Base-by-base conservation (phyloP, 176 grass and related monocot genomes). In the Chrysopogon serrulatus region DNA sequence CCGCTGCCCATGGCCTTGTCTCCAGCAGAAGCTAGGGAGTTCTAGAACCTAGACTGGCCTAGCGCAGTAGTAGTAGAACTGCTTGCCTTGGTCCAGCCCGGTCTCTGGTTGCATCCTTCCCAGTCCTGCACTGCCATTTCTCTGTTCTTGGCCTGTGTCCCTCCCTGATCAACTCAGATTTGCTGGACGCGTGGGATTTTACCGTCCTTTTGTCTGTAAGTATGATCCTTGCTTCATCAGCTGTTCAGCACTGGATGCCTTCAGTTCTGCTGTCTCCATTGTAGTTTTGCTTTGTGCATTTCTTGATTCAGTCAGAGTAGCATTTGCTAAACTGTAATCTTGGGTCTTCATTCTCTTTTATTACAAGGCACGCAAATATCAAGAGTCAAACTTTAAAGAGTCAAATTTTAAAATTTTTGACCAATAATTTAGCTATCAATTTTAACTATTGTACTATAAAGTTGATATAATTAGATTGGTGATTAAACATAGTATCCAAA, bases 41-140 rank as follows among this genome's bases (percentile, higher is more conserved):
- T 81, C 79, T 54, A 56, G 79, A 69, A 81, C 35, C 65, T 68
- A 68, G 64, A 21, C 31, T 36, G 62, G 78, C 32, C 48, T 13
- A 61, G 26, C 12, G 41, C 42, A 47, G 41, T 31, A 45, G 37
- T 39, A 39, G 37, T 39, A 39, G 69, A 5, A 19, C 16, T 65
- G 16, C 62, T 3, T 51, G 10, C 78, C 43, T 40, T 56, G 34
- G 45, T 14, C 43, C 70, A 21, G 70, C 1, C 65, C 21, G 14
- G 11, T 56, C 48, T 16, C 73, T 36, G 16, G 44, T 7, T 3
- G 28, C 71, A 23, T 53, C 28, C 44, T 13, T 21, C 2, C 47
- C 17, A 18, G 43, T 6, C 64, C 13, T 12, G 14, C 44, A 62
- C 11, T 48, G 64, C 13, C 56, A 35, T 74, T 47, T 35, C 28